Percentiles rank a stretch among this genome's conserved stretches.
Conservation (phyloP, 352 stramenopile species). For the Phytophthora sp. region DNA sequence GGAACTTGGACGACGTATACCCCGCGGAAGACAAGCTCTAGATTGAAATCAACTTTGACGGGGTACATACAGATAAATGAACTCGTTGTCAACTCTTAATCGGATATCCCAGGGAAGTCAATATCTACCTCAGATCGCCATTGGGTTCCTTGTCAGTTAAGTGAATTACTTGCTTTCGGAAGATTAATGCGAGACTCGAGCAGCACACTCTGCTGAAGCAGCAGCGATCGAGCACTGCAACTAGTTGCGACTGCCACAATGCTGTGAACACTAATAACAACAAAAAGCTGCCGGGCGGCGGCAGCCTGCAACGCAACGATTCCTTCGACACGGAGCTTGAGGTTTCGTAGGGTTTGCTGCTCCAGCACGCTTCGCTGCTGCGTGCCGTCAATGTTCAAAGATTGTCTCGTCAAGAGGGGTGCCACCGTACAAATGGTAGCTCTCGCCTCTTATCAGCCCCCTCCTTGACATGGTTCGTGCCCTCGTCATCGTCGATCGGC, state of each 20-base stretch:
- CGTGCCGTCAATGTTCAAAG: conserved; percentile 12
- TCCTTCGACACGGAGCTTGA: conserved; percentile 5
- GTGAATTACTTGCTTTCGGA: conserved; percentile 15
- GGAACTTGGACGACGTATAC: neutral
- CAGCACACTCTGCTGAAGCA: conserved; percentile 1
- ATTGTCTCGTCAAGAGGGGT: too few relatives aligned
- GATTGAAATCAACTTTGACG: neutral
- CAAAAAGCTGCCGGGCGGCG: conserved; percentile 1
- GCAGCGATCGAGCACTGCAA: neutral
- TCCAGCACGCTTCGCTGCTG: conserved; percentile 22
- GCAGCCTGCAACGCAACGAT: conserved; percentile 12
- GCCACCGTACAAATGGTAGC: conserved; percentile 13
- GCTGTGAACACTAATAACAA: neutral
- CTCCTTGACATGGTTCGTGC: conserved; percentile 22
- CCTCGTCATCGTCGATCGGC: conserved; percentile 20
- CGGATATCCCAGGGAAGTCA: neutral
- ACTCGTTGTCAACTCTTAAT: too few relatives aligned
- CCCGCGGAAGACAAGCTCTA: neutral
- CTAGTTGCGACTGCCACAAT: neutral
- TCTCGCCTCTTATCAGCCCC: conserved; percentile 19
- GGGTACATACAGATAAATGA: too few relatives aligned
- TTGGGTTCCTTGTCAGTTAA: too few relatives aligned
- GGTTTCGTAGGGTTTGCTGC: conserved; percentile 5
- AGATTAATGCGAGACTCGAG: conserved; percentile 22
- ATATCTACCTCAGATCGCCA: too few relatives aligned